phyloP scores from a whole-genome alignment of 2,329 filamentous ascomycete species.

The Sporothrix inflata region DNA sequence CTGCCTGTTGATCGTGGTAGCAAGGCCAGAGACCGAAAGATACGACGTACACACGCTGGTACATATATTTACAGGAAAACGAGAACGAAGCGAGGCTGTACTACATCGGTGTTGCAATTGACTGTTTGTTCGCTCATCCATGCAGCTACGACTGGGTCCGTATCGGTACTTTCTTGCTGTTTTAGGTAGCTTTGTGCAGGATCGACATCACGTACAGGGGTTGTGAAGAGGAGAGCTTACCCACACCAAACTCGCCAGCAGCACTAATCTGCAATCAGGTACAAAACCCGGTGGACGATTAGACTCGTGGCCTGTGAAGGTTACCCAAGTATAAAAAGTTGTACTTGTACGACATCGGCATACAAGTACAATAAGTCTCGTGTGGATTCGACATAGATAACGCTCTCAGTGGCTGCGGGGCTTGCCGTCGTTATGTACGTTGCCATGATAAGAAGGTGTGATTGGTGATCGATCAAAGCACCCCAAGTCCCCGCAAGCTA shows the following conservation, averaged over 20 bases:
- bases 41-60: neutral
- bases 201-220: neutral
- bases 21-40: neutral
- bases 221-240: neutral
- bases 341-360: neutral
- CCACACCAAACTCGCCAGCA: too few relatives aligned
- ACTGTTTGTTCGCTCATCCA: neutral
- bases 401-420: neutral
- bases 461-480: neutral
- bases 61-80: neutral
- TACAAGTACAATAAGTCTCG: neutral
- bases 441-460: neutral
- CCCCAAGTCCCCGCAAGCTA: neutral
- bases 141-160: neutral
- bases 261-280: slow-evolving; percentile 10
- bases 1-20: neutral
- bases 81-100: neutral
- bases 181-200: slow-evolving; percentile 29
- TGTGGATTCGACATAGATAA: neutral
- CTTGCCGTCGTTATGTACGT: neutral
- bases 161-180: slow-evolving; percentile 21
- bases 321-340: neutral
- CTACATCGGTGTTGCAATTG: neutral
- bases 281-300: neutral
- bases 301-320: neutral